phyloP scores from a whole-genome alignment of 1,284 basidiomycete species.

The Ceratobasidium sp. region DNA sequence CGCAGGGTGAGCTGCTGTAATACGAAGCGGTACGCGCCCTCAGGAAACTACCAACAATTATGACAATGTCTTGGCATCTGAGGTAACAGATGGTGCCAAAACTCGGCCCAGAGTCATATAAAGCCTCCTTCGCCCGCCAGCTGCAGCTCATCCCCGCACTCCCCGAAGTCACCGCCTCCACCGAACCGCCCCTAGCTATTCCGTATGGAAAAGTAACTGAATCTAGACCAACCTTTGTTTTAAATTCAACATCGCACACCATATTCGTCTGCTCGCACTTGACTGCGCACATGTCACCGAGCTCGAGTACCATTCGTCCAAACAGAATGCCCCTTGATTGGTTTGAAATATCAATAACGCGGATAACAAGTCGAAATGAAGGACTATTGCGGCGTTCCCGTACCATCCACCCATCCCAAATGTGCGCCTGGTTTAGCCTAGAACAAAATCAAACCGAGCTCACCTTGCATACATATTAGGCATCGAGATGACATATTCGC shows the following conservation, averaged over 20 bases:
- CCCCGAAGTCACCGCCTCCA: too few relatives aligned
- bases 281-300: slow-evolving; percentile 91
- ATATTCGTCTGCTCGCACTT: slow-evolving; percentile 82
- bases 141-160: too few relatives aligned
- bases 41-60: too few relatives aligned
- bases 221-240: slow-evolving; percentile 80
- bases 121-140: too few relatives aligned
- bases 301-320: slow-evolving; percentile 97
- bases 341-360: slow-evolving; percentile 10
- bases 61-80: too few relatives aligned
- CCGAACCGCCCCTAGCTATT: background rate
- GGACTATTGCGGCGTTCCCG: background rate
- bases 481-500: slow-evolving; percentile 91
- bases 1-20: too few relatives aligned
- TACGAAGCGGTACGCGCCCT: too few relatives aligned
- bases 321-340: slow-evolving; percentile 92
- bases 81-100: too few relatives aligned
- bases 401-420: slow-evolving; percentile 58
- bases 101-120: too few relatives aligned
- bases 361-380: background rate
- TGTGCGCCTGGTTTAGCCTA: background rate
- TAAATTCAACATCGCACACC: slow-evolving; percentile 92
- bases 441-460: slow-evolving; percentile 29
- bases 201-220: slow-evolving; percentile 9
- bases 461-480: slow-evolving; percentile 77